Percentiles rank a stretch among this genome's conserved stretches.
phyloP scores from a whole-genome alignment of 352 stramenopile genomes.

The Globisporangium abappressorium region DNA sequence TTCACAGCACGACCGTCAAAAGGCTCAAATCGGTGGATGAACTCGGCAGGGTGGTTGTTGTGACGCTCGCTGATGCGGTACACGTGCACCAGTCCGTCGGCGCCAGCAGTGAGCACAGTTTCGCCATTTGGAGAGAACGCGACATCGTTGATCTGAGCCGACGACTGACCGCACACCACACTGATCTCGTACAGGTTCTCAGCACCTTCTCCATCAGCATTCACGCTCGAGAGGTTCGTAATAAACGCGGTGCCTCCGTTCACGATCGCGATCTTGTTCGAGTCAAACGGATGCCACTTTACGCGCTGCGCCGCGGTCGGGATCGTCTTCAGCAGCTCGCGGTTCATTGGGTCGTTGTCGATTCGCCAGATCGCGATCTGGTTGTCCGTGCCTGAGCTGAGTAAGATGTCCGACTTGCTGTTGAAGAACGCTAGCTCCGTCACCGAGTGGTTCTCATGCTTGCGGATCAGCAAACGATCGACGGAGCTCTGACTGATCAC shows the following conservation, averaged over 20 bases:
- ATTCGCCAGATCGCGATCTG: constrained; percentile 78
- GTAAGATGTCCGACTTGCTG: constrained; percentile 60
- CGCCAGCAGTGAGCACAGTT: constrained; percentile 62
- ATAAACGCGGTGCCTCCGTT: constrained; percentile 67
- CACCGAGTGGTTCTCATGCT: constrained; percentile 70
- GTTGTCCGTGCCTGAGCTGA: constrained; percentile 68
- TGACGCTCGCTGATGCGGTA: constrained; percentile 55
- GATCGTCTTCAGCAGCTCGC: constrained; percentile 64
- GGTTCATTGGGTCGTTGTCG: constrained; percentile 59
- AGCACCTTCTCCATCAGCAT: constrained; percentile 30
- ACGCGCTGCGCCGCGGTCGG: constrained; percentile 60
- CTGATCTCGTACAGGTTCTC: constrained; percentile 70
- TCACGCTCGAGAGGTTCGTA: constrained; percentile 49
- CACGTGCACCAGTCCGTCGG: constrained; percentile 77
- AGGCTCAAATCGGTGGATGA: constrained; percentile 77
- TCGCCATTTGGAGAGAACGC: constrained; percentile 63
- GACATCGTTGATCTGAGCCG: constrained; percentile 74
- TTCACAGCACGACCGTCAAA: constrained; percentile 69
- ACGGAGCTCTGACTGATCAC: constrained; percentile 80
- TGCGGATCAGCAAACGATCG: constrained; percentile 65
- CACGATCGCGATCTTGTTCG: constrained; percentile 71
- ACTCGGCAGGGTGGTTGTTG: constrained; percentile 52
- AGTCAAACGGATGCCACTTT: constrained; percentile 78
- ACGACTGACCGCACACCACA: constrained; percentile 65
- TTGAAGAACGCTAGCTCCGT: constrained; percentile 80